Evolutionary conservation across 2,329 filamentous ascomycete genomes (phyloP).

Genomic region (Fusarium sublunatum): DNA sequence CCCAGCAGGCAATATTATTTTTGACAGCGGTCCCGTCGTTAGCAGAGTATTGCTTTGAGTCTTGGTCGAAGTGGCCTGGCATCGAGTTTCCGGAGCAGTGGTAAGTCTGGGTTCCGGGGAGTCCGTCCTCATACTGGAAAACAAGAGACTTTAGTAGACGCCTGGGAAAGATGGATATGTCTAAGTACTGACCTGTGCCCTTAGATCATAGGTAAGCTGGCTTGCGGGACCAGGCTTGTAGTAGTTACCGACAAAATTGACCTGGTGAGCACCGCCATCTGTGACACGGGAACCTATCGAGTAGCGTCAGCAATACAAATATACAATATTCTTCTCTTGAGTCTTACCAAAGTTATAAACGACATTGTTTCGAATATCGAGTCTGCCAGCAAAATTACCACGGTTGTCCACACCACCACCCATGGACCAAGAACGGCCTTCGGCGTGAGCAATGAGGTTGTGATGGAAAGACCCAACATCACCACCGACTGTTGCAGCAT

Average conservation of each 20-base stretch:
- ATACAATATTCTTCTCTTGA: too few relatives aligned
- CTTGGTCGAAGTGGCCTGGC: constrained; percentile 45
- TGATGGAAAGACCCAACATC: constrained; percentile 52
- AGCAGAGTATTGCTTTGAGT: constrained; percentile 44
- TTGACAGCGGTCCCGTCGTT: constrained; percentile 37
- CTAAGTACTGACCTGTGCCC: constrained; percentile 3
- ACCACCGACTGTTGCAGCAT: constrained; percentile 47
- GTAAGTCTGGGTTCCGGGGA: constrained; percentile 50
- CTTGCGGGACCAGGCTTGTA: constrained; percentile 51
- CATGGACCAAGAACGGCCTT: constrained; percentile 52
- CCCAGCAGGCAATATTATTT: constrained; percentile 47
- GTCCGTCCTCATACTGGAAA: constrained; percentile 46
- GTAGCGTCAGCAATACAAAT: not conserved
- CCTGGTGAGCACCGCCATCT: constrained; percentile 50
- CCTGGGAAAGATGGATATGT: too few relatives aligned
- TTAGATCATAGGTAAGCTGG: constrained; percentile 41
- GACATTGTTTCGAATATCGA: constrained; percentile 52
- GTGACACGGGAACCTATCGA: constrained; percentile 45
- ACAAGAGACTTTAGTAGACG: not conserved
- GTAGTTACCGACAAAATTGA: constrained; percentile 50
- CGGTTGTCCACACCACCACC: constrained; percentile 48
- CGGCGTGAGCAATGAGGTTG: constrained; percentile 49
- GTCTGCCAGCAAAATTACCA: constrained; percentile 47
- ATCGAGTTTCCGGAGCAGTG: constrained; percentile 51
- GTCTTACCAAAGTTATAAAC: constrained; percentile 49